Evolutionary conservation across 805 yeast species (phyloP).

Genomic region (Wickerhamiella alocasiicola): DNA sequence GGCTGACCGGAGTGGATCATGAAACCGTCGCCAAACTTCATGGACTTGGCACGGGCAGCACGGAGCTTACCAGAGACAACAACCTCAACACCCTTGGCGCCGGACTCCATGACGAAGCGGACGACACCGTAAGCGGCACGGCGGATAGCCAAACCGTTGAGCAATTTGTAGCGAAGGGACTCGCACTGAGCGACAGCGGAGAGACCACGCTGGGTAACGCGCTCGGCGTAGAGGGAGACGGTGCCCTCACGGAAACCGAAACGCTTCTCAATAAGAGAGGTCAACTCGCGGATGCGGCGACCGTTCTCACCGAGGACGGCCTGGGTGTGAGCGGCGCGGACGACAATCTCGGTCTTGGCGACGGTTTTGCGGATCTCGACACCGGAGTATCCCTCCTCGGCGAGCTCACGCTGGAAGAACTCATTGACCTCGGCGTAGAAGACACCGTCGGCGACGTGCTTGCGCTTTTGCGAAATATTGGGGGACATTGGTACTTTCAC

Average conservation of each 20-base stretch:
- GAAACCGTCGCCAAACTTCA: conserved; percentile 99
- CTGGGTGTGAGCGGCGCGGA: conserved; percentile 98
- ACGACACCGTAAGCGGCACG: conserved; percentile 99
- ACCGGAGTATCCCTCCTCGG: conserved; percentile 99
- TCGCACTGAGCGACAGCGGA: conserved; percentile 99
- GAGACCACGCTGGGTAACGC: conserved; percentile 98
- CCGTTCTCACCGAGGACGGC: conserved; percentile 99
- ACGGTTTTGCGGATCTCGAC: conserved; percentile 99
- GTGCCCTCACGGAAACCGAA: conserved; percentile 91
- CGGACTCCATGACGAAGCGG: conserved; percentile 99
- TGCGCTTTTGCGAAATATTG: conserved; percentile 91
- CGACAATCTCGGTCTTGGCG: conserved; percentile 93
- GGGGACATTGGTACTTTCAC: conserved; percentile 8
- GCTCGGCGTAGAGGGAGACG: conserved; percentile 92
- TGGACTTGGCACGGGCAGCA: conserved; percentile 99
- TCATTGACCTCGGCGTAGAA: conserved; percentile 99
- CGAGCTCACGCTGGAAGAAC: conserved; percentile 99
- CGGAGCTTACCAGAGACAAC: conserved; percentile 99
- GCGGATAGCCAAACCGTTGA: conserved; percentile 98
- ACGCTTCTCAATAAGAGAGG: conserved; percentile 96
- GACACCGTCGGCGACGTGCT: conserved; percentile 99
- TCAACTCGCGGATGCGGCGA: conserved; percentile 98
- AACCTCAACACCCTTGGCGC: conserved; percentile 99
- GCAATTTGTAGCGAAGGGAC: conserved; percentile 94
- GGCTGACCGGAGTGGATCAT: conserved; percentile 99